These are phyloP conservation scores for Microbotryomycetes sp. DNA, from an alignment of 1,284 basidiomycete species.

Conservation along the genomic window DNA sequence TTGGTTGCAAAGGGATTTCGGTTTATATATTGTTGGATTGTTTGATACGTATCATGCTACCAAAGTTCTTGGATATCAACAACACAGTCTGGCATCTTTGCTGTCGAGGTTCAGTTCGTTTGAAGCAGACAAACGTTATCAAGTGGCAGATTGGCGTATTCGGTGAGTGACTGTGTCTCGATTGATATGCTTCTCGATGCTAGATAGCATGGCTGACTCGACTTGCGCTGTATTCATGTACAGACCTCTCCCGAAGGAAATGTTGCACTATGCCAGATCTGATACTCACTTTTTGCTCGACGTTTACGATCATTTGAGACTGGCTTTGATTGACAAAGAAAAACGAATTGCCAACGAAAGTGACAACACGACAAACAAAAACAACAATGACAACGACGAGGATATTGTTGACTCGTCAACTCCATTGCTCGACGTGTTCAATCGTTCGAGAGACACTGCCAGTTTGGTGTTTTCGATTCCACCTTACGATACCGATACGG, in stretches of 20 bases:
- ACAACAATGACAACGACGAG: too few species aligned
- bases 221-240: background rate
- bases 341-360: slow-evolving; percentile 24
- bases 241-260: slow-evolving; percentile 74
- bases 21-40: slow-evolving; percentile 84
- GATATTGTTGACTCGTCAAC: background rate
- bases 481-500: slow-evolving; percentile 59
- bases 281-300: slow-evolving; percentile 93
- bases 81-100: slow-evolving; percentile 74
- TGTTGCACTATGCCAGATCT: slow-evolving; percentile 86
- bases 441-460: slow-evolving; percentile 65
- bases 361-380: slow-evolving; percentile 14
- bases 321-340: slow-evolving; percentile 60
- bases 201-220: slow-evolving; percentile 36
- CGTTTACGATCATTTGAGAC: slow-evolving; percentile 87
- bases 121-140: slow-evolving; percentile 90
- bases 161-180: slow-evolving; percentile 49
- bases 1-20: slow-evolving; percentile 95
- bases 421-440: slow-evolving; percentile 50
- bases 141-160: slow-evolving; percentile 94
- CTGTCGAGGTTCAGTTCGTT: slow-evolving; percentile 88
- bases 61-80: slow-evolving; percentile 72
- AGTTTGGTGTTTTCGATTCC: slow-evolving; percentile 62
- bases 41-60: slow-evolving; percentile 97
- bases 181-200: background rate